These are phyloP conservation scores for Monilinia fructigena DNA, from an alignment of 2,329 filamentous ascomycete genomes.

Conservation along the genomic window DNA sequence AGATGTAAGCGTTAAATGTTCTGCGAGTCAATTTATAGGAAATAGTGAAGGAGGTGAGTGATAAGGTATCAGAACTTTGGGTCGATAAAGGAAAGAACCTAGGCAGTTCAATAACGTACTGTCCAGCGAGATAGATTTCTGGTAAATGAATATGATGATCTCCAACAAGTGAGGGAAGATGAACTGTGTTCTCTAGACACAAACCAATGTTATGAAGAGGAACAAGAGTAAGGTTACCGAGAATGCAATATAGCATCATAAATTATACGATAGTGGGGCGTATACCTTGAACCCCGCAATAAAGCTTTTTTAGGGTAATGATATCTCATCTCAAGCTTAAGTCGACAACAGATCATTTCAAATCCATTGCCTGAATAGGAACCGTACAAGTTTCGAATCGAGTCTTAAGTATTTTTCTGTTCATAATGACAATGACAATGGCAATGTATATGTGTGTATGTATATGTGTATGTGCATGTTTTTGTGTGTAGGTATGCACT, in stretches of 20 bases:
- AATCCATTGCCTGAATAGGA: not conserved
- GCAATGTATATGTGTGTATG: not conserved
- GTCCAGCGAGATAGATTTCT: not conserved
- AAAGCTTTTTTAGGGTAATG: not conserved
- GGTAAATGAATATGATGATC: not conserved
- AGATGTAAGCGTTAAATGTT: slow-evolving; percentile 3
- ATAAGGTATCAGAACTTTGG: not conserved
- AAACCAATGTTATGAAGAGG: not conserved
- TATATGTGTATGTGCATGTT: not conserved
- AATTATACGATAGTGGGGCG: not conserved
- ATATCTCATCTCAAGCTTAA: not conserved
- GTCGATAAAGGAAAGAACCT: no score
- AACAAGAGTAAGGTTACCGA: not conserved
- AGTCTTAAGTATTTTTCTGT: not conserved
- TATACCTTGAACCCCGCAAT: not conserved
- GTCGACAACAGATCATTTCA: not conserved
- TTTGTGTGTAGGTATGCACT: not conserved
- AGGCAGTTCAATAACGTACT: not conserved
- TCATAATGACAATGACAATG: not conserved
- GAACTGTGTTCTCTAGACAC: not conserved
- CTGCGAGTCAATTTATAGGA: not conserved
- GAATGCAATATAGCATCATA: slow-evolving; percentile 12
- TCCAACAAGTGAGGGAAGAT: not conserved
- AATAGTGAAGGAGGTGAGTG: not conserved
- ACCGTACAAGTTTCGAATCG: not conserved